Percentiles rank a stretch among this genome's conserved stretches.
Conservation (phyloP, 1,139 yeast genomes). For the Suhomyces kunorum region DNA sequence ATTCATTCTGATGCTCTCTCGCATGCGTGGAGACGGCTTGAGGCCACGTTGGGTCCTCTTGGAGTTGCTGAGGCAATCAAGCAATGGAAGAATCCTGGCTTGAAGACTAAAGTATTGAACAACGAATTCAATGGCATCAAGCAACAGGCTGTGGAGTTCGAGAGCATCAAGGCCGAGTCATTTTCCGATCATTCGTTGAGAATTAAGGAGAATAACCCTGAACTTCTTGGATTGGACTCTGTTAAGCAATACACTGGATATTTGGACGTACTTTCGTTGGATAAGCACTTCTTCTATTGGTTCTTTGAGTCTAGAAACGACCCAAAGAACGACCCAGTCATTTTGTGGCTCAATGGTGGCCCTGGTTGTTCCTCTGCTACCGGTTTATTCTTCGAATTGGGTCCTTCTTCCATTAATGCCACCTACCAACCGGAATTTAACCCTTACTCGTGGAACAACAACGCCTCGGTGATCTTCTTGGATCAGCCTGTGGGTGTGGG, state of each 20-base stretch:
- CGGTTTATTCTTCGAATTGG: constrained; percentile 67
- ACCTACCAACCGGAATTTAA: constrained; percentile 54
- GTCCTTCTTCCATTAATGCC: constrained; percentile 57
- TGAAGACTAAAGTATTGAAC: too few species aligned
- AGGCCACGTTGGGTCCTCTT: constrained; percentile 19
- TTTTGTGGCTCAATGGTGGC: constrained; percentile 75
- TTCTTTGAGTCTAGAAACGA: constrained; percentile 66
- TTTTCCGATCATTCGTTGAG: constrained; percentile 43
- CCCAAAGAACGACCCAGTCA: constrained; percentile 52
- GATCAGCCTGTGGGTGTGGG: constrained; percentile 82
- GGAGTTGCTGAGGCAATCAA: constrained; percentile 23
- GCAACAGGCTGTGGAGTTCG: constrained; percentile 13
- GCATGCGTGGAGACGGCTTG: constrained; percentile 31
- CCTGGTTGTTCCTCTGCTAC: constrained; percentile 75
- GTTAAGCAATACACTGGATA: constrained; percentile 68
- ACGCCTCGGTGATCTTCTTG: constrained; percentile 67
- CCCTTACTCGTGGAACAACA: constrained; percentile 69
- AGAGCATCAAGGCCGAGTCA: constrained; percentile 15
- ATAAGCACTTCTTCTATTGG: constrained; percentile 82
- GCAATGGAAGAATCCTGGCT: constrained; percentile 21
- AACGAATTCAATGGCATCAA: constrained; percentile 15
- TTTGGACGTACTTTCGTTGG: constrained; percentile 54
- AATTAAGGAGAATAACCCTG: constrained; percentile 44
- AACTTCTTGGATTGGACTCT: constrained; percentile 50
- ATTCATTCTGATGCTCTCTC: constrained; percentile 10